phyloP scores from a whole-genome alignment of 2,329 filamentous ascomycete genomes.

The Pleochaeta shiraiana region DNA sequence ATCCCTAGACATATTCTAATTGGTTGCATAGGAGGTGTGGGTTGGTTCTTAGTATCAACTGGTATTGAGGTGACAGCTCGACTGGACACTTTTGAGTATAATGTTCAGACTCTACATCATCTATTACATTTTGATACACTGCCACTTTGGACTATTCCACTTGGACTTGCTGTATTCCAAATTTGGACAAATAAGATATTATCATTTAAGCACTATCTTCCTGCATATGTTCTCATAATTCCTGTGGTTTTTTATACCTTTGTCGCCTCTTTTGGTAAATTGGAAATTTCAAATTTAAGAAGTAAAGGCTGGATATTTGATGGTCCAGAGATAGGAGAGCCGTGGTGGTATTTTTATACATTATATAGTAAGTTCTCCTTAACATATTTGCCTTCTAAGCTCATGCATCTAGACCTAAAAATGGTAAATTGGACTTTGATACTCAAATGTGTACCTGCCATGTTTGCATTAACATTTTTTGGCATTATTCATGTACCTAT shows the following conservation, averaged over 20 bases:
- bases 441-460: conserved; percentile 67
- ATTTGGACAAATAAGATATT: conserved; percentile 56
- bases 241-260: conserved; percentile 60
- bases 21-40: conserved; percentile 91
- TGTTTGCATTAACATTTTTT: conserved; percentile 95
- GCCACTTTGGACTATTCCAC: conserved; percentile 61
- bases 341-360: conserved; percentile 97
- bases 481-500: conserved; percentile 94
- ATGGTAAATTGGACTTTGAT: conserved; percentile 69
- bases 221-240: conserved; percentile 64
- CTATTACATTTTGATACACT: conserved; percentile 55
- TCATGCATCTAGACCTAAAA: conserved; percentile 39
- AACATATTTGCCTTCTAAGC: conserved; percentile 9
- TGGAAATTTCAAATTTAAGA: conserved; percentile 46
- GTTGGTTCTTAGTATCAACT: conserved; percentile 81
- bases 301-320: conserved; percentile 77
- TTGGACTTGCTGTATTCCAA: conserved; percentile 53
- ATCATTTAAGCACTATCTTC: conserved; percentile 67
- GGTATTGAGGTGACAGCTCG: conserved; percentile 86
- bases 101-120: conserved; percentile 51
- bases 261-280: conserved; percentile 42
- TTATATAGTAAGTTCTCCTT: conserved; percentile 57
- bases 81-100: conserved; percentile 64
- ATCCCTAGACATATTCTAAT: conserved; percentile 93
- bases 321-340: conserved; percentile 61